These are phyloP conservation scores for Hypoxylon sp. DNA, from an alignment of 2,329 filamentous ascomycete species.

Conservation along the genomic window DNA sequence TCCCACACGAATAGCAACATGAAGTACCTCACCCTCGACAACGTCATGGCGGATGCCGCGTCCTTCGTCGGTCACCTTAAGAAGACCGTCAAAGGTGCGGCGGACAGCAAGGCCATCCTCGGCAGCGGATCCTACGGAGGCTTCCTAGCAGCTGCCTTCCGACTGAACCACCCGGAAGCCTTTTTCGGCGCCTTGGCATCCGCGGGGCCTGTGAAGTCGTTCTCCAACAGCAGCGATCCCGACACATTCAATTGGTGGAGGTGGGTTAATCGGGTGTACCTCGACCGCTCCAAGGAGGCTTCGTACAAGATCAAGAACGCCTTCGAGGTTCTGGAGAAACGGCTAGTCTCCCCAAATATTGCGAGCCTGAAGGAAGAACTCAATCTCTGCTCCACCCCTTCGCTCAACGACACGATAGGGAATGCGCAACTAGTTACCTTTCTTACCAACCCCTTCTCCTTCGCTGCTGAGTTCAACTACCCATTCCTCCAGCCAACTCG, in stretches of 20 bases:
- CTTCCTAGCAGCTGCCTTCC: conserved; percentile 11
- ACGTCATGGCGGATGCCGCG: conserved; percentile 14
- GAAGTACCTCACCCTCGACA: conserved; percentile 12
- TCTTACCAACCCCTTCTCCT: not conserved
- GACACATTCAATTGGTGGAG: conserved; percentile 14
- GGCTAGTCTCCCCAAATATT: not conserved
- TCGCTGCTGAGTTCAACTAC: conserved; percentile 7
- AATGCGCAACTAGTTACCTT: not conserved
- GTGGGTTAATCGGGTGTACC: conserved; percentile 12
- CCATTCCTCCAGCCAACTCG: not conserved
- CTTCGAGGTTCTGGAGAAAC: conserved; percentile 1
- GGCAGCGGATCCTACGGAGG: conserved; percentile 12
- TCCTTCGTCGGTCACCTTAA: conserved; percentile 9
- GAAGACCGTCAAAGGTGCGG: not conserved
- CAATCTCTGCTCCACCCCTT: conserved; percentile 9
- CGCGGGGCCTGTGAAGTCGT: conserved; percentile 9
- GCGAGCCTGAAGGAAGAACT: conserved; percentile 3
- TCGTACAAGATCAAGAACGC: conserved; percentile 9
- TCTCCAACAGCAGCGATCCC: conserved; percentile 11
- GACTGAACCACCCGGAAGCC: conserved; percentile 8
- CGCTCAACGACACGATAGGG: not conserved
- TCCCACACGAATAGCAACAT: conserved; percentile 5
- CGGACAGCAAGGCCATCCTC: conserved; percentile 9
- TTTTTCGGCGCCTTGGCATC: conserved; percentile 11
- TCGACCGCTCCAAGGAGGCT: conserved; percentile 10